Base-by-base conservation (phyloP, 768 basidiomycete species). In the Podaxis sp. region DNA sequence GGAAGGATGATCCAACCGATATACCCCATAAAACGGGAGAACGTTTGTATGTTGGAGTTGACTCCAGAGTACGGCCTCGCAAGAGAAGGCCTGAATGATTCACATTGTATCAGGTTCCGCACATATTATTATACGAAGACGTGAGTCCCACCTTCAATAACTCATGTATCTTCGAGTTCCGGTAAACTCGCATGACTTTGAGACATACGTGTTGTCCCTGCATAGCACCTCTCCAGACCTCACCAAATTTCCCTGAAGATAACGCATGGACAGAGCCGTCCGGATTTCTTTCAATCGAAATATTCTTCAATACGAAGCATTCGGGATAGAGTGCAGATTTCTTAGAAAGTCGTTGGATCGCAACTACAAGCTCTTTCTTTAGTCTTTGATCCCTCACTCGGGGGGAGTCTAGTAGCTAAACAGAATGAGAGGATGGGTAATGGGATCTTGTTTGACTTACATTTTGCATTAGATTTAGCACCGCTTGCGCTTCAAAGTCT, bases 401-500 rank as follows among this genome's bases (percentile, higher is more conserved):
- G 26, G 59, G 59, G 17, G 59, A 60, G 38, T 60, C 59, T 26
- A 60, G 24, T 13, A 60, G 49, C 59, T 60, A 17, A n/a, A 22
- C 24, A 19, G 5, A 56, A 12, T 11, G 22, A 40, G 54, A 56
- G 12, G 49, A 11, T 15, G 22, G 54, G 26, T 19, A 15, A 17
- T 12, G 30, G 19, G 9, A 11, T 12, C 2, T 2, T 17, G 19
- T 12, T n/a, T 13, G 13, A 49, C 64, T n/a, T 40, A 73, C 72
- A 61, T 68, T 68, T 64, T 74, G 72, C 8, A 74, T 53, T 13
- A 74, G 59, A 57, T 73, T 64, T 19, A 74, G 65, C 36, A 70
- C 51, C 8, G 59, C 63, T 33, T 71, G 70, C 15, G 70, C 70
- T 4, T 26, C 62, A 8, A 55, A 49, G 39, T 53, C 64, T 6